phyloP scores from a whole-genome alignment of 2,329 filamentous ascomycete species.

The Colletotrichum truncatum region DNA sequence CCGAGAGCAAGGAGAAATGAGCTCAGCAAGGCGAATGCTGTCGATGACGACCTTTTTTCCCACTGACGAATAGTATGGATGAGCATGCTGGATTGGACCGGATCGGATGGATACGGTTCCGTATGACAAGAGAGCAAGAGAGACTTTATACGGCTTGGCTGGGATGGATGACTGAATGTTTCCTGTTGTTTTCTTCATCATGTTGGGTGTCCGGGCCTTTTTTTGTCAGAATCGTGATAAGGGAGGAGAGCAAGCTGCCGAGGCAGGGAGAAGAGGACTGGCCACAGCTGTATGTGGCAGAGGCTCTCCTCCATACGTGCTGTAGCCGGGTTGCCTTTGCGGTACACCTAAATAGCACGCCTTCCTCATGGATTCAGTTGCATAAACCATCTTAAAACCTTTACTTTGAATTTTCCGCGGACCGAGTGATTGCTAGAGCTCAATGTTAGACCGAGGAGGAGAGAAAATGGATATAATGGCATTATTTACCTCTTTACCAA shows the following conservation, averaged over 20 bases:
- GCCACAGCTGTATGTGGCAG: slow-evolving; percentile 3
- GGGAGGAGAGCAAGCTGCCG: slow-evolving; percentile 4
- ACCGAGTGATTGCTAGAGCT: too few species aligned
- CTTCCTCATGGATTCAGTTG: slow-evolving; percentile 25
- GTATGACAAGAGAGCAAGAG: slow-evolving; percentile 19
- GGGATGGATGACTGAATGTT: slow-evolving; percentile 32
- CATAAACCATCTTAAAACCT: slow-evolving; percentile 7
- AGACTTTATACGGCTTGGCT: slow-evolving; percentile 29
- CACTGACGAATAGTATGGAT: slow-evolving; percentile 19
- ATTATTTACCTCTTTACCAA: too few species aligned
- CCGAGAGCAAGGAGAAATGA: slow-evolving; percentile 28
- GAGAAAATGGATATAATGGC: too few species aligned
- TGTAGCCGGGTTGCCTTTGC: slow-evolving; percentile 1
- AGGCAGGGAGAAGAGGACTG: neutral
- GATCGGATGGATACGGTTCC: slow-evolving; percentile 23
- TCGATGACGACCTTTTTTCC: slow-evolving; percentile 1
- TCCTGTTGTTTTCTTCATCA: slow-evolving; percentile 33
- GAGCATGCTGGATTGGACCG: slow-evolving; percentile 19
- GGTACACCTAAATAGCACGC: slow-evolving; percentile 6
- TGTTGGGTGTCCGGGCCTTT: slow-evolving; percentile 28
- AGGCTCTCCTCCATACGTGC: slow-evolving; percentile 6
- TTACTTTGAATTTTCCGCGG: too few species aligned
- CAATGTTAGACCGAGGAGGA: too few species aligned
- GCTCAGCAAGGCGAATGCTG: neutral
- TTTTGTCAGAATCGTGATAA: slow-evolving; percentile 7